phyloP scores from a whole-genome alignment of 768 basidiomycete species.

The Boletus rubescentipes region DNA sequence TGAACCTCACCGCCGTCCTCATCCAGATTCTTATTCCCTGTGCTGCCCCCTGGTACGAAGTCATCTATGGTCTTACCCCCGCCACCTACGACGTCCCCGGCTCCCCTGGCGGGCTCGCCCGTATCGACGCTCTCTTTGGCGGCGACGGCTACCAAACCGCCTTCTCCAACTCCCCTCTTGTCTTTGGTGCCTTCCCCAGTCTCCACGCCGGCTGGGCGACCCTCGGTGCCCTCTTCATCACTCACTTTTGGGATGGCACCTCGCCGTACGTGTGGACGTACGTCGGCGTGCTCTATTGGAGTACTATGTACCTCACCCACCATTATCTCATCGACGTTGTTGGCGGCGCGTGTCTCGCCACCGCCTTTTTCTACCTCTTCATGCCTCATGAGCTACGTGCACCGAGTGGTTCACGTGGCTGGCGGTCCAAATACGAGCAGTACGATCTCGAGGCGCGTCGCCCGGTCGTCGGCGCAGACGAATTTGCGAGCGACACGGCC shows the following conservation, averaged over 20 bases:
- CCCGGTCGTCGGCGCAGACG: constrained; percentile 30
- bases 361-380: constrained; percentile 82
- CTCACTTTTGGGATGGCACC: constrained; percentile 88
- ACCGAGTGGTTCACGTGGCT: constrained; percentile 38
- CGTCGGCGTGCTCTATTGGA: constrained; percentile 88
- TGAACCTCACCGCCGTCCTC: constrained; percentile 87
- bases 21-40: constrained; percentile 89
- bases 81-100: constrained; percentile 92
- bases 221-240: constrained; percentile 88
- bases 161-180: constrained; percentile 86
- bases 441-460: constrained; percentile 68
- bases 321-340: constrained; percentile 99
- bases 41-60: constrained; percentile 96
- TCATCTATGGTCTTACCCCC: constrained; percentile 94
- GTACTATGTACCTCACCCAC: constrained; percentile 97
- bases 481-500: constrained; percentile 36
- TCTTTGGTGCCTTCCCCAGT: constrained; percentile 96
- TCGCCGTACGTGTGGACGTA: constrained; percentile 77
- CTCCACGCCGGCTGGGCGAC: constrained; percentile 91
- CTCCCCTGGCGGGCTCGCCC: constrained; percentile 87
- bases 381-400: constrained; percentile 79
- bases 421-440: constrained; percentile 62
- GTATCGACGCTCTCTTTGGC: constrained; percentile 89
- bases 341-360: constrained; percentile 88
- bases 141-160: constrained; percentile 69